A percentile compares a stretch with the other conserved stretches of the same genome.
These are phyloP conservation scores for Inga oerstediana DNA, from an alignment of 306 rosid species.

Conservation along the genomic window DNA sequence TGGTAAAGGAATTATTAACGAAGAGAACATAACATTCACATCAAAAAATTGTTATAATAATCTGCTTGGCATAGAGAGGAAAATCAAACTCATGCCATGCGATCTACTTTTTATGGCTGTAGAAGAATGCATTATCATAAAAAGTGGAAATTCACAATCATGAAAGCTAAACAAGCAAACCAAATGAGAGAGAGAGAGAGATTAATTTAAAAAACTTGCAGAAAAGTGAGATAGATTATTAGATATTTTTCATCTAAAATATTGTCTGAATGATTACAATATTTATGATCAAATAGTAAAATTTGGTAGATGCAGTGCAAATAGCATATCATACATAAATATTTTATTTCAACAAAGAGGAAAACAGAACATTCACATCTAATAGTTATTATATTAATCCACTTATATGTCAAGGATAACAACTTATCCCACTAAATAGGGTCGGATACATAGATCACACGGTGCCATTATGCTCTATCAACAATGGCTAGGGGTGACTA, in stretches of 20 bases:
- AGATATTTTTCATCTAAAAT: conserved; percentile 9
- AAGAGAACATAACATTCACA: conserved; percentile 4
- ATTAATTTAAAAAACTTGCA: conserved; percentile 13
- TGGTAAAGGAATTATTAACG: conserved; percentile 8
- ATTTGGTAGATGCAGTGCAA: conserved; percentile 15
- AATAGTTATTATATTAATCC: conserved; percentile 18
- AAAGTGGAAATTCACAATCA: conserved; percentile 23
- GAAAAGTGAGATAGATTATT: conserved; percentile 33
- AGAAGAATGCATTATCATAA: conserved; percentile 16
- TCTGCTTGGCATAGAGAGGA: neutral
- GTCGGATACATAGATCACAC: neutral
- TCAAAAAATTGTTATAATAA: conserved; percentile 14
- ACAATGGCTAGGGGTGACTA: too few relatives aligned
- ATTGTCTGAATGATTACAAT: conserved; percentile 3
- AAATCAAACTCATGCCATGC: neutral
- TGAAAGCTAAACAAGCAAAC: conserved; percentile 27
- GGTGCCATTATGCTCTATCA: neutral
- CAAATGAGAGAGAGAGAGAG: neutral
- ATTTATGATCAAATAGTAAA: conserved; percentile 17
- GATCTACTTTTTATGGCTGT: neutral
- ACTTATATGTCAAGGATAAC: neutral
- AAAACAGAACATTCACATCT: conserved; percentile 7
- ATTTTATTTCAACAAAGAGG: neutral
- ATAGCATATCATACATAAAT: conserved; percentile 5
- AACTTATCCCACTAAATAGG: too few relatives aligned